phyloP scores from a whole-genome alignment of 371 early-diverging fungal species.

The Mortierella sp. region DNA sequence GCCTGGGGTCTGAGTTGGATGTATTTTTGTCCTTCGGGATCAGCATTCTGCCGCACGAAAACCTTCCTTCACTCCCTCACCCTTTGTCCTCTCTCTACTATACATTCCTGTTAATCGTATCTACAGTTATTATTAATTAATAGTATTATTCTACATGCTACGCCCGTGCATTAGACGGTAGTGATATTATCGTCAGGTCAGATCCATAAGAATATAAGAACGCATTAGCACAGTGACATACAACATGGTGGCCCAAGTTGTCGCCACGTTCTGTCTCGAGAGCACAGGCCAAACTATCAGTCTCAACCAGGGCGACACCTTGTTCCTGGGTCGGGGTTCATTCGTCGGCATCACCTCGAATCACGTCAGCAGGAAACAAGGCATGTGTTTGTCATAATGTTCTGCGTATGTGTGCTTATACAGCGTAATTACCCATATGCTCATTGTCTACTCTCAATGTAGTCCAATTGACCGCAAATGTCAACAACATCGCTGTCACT shows the following conservation, averaged over 20 bases:
- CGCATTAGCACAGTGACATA: too few species aligned
- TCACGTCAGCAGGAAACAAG: constrained; percentile 46
- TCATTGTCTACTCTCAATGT: neutral
- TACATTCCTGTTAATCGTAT: too few species aligned
- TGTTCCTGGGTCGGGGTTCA: constrained; percentile 29
- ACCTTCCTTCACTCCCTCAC: neutral
- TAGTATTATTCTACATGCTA: too few species aligned
- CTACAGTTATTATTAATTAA: too few species aligned
- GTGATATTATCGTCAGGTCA: too few species aligned
- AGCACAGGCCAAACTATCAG: constrained; percentile 15
- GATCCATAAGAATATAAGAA: too few species aligned
- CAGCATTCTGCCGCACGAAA: constrained; percentile 7
- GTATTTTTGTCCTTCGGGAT: neutral
- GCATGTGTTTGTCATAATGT: neutral
- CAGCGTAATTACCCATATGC: neutral
- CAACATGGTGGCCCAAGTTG: neutral
- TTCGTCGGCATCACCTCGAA: constrained; percentile 13
- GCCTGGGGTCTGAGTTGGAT: neutral
- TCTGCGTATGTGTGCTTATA: neutral
- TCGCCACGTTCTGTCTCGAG: constrained; percentile 19
- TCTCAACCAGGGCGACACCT: constrained; percentile 11
- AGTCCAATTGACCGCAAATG: constrained; percentile 16
- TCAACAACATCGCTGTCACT: constrained; percentile 8
- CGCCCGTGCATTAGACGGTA: too few species aligned
- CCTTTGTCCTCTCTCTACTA: too few species aligned